A percentile compares a stretch with the other conserved stretches of the same genome.
phyloP scores from a whole-genome alignment of 768 basidiomycete species.

The Udeniomyces megalosporus region DNA sequence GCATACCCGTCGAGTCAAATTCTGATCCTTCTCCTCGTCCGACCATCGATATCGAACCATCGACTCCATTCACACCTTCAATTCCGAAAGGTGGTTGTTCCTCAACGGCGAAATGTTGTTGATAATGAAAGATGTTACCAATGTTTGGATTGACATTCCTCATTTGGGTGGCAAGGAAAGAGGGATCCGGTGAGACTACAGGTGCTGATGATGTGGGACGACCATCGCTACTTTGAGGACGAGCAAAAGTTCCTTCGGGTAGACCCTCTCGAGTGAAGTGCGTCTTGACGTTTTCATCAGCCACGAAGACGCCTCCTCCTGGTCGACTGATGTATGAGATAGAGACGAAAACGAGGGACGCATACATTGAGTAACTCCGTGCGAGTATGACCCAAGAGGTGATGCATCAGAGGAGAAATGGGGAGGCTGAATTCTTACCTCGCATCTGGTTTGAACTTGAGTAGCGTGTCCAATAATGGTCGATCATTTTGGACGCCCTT shows the following conservation, averaged over 20 bases:
- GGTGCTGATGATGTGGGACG: background rate
- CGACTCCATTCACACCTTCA: too few species aligned
- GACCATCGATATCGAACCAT: too few species aligned
- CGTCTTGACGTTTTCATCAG: slow-evolving; percentile 28
- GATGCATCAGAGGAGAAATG: too few species aligned
- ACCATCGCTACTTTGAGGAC: slow-evolving; percentile 11
- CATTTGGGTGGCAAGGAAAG: background rate
- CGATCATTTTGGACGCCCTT: background rate
- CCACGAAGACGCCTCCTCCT: slow-evolving; percentile 75
- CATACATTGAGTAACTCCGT: too few species aligned
- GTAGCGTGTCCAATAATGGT: slow-evolving; percentile 8
- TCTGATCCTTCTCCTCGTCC: too few species aligned
- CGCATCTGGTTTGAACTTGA: too few species aligned
- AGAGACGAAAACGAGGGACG: slow-evolving; percentile 43
- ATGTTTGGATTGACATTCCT: slow-evolving; percentile 26
- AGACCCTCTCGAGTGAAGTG: slow-evolving; percentile 10
- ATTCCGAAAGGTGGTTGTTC: too few species aligned
- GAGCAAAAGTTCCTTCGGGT: slow-evolving; percentile 9
- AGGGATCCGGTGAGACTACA: background rate
- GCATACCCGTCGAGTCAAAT: too few species aligned
- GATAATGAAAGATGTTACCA: too few species aligned
- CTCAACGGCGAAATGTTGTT: too few species aligned
- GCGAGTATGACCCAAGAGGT: too few species aligned
- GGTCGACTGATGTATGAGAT: slow-evolving; percentile 62
- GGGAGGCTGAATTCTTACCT: too few species aligned